Evolutionary conservation across 2,329 filamentous ascomycete genomes (phyloP), one percentile per base, ranked within the genome.

Genomic region (Scortechinia acanthostroma): DNA sequence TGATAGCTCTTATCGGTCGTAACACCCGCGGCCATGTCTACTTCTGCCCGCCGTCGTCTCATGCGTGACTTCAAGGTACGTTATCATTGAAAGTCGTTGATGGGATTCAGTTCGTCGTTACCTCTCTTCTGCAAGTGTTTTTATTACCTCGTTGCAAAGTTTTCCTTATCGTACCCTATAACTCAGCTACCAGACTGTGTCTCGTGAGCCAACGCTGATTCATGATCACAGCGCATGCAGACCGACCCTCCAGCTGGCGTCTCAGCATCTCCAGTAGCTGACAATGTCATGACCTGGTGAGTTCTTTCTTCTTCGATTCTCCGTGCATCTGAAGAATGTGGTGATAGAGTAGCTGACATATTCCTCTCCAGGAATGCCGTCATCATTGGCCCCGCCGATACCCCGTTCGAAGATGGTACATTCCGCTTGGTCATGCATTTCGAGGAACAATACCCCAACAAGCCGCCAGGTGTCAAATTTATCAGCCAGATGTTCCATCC

Each of bases 401-500:
- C 93, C 1, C 91, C 93, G 1, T 98, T 97, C 58, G 93, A 98
- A 67, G 93, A 98, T 64, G 93, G 93, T 50, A 98, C 93, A 19
- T 98, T 98, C 64, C 78, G 91, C 53, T 83, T 98, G 10, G 91
- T 97, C 44, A 97, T 98, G 91, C 90, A 96, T 61, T 98, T 98
- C 56, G 93, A 97, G 62, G 93, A 98, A 65, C 91, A 95, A 59
- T 98, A 98, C 58, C 93, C 93, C 22, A 98, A 97, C 70, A 97
- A 97, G 64, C 93, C 93, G 3, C 93, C 93, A 0, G 87, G 90
- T 23, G 93, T 97, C 68, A 97, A 97, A 62, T 98, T 98, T 64
- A 95, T 98, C 63, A 95, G 88, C 65, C 83, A 93, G 63, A 98
- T 98, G 93, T 98, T 98, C 66, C 93, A 98, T 58, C 93, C 93